phyloP scores from a whole-genome alignment of 1,139 yeast genomes.

The Zygosaccharomyces sapae region DNA sequence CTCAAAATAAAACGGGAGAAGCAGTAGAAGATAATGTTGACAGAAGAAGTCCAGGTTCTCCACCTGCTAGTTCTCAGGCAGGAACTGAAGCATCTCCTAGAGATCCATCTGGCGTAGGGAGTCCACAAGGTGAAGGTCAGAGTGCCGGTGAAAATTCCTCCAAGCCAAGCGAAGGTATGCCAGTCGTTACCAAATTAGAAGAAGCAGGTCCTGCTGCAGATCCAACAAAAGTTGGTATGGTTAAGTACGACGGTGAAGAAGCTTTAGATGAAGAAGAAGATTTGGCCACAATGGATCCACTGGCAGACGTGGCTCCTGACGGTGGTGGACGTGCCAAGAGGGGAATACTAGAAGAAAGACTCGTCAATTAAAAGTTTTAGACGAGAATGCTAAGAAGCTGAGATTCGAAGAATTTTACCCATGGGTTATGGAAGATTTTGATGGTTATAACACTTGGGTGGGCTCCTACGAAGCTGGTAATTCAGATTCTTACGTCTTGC shows the following conservation, averaged over 20 bases:
- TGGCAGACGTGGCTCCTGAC: conserved; percentile 81
- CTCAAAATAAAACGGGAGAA: conserved; percentile 2
- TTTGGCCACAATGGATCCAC: conserved; percentile 34
- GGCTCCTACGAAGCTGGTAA: conserved; percentile 95
- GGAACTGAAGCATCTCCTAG: conserved; percentile 1
- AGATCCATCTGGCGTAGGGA: not conserved
- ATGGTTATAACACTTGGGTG: conserved; percentile 89
- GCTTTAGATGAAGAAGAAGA: conserved; percentile 27
- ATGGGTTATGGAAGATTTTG: conserved; percentile 97
- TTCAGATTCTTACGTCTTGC: conserved; percentile 77
- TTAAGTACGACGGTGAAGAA: conserved; percentile 37
- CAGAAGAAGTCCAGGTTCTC: conserved; percentile 1
- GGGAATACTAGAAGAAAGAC: conserved; percentile 75
- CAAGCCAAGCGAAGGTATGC: conserved; percentile 12
- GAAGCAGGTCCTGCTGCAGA: conserved; percentile 36
- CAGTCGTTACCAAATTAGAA: conserved; percentile 30
- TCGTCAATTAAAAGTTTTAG: conserved; percentile 72
- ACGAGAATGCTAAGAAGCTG: conserved; percentile 74
- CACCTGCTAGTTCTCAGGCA: not conserved
- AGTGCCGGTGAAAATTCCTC: not conserved
- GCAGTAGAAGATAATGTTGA: not conserved
- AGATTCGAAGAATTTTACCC: conserved; percentile 96
- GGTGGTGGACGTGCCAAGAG: conserved; percentile 79
- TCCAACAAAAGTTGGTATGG: conserved; percentile 39
- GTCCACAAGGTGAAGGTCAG: conserved; percentile 1